phyloP scores from a whole-genome alignment of 2,329 filamentous ascomycete species.

The Lomentospora prolificans region DNA sequence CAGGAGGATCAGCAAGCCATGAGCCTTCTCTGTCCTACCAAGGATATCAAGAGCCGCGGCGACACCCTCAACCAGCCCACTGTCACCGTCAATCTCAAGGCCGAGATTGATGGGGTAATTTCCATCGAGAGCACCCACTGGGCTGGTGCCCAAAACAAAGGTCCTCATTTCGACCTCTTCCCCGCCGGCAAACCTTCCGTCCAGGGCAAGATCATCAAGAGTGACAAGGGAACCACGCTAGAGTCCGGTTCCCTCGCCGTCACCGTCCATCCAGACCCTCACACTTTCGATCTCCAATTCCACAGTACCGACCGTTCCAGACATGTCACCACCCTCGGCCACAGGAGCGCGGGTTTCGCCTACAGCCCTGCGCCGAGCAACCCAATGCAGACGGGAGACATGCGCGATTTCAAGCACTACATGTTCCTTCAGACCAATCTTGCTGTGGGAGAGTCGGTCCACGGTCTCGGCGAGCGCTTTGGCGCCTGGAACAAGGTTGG shows the following conservation, averaged over 20 bases:
- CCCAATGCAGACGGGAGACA: slow-evolving; percentile 24
- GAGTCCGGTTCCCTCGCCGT: slow-evolving; percentile 25
- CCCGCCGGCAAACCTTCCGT: slow-evolving; percentile 22
- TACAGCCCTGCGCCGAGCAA: slow-evolving; percentile 23
- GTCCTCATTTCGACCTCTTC: slow-evolving; percentile 29
- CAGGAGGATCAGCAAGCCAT: slow-evolving; percentile 35
- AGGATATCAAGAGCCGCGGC: slow-evolving; percentile 40
- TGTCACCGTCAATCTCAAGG: slow-evolving; percentile 29
- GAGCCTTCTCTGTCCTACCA: slow-evolving; percentile 45
- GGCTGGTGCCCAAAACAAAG: slow-evolving; percentile 25
- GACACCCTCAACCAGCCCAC: slow-evolving; percentile 48
- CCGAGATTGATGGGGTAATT: slow-evolving; percentile 29
- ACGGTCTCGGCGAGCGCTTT: slow-evolving; percentile 68
- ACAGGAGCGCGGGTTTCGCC: slow-evolving; percentile 29
- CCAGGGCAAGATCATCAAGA: slow-evolving; percentile 18
- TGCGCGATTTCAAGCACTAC: slow-evolving; percentile 40
- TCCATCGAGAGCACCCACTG: slow-evolving; percentile 30
- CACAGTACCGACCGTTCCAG: slow-evolving; percentile 25
- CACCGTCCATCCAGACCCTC: slow-evolving; percentile 24
- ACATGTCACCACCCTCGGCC: slow-evolving; percentile 27
- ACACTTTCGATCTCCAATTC: slow-evolving; percentile 29
- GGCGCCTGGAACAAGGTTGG: slow-evolving; percentile 69
- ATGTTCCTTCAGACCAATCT: slow-evolving; percentile 47
- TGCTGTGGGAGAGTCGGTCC: slow-evolving; percentile 54
- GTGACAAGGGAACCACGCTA: slow-evolving; percentile 25